Evolutionary conservation across 345 rosid species (phyloP), one percentile per base, ranked within the genome.

Genomic region (Linum lewisii): DNA sequence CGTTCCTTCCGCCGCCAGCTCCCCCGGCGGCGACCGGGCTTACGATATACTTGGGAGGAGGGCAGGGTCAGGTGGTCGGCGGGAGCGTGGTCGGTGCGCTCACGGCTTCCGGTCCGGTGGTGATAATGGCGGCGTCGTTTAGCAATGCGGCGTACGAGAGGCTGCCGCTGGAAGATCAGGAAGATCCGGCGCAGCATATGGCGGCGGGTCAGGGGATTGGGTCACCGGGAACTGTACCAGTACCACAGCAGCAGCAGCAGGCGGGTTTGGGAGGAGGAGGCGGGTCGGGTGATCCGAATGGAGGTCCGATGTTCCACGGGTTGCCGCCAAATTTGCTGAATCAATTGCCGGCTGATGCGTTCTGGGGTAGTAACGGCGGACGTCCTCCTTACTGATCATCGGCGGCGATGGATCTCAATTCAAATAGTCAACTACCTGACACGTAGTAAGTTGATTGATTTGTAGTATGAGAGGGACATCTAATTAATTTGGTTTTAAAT

Each of bases 101-200:
- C 1, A 25, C 81, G 51, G 92, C 98, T 3, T 84, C 87, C 0
- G 98, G 98, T 8, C 98, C 96, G 44, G 90, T 88, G 45, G 89
- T 91, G 61, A 71, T 91, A 58, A 88, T 91, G 95, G 96, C 96
- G 0, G 98, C 98, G 63, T 91, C 98, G 19, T 91, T 91, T 55
- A 89, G 98, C 18, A 88, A 91, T 83, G 98, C 98, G n/a, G 90
- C 96, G n/a, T 91, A 87, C 57, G 87, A 85, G 75, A 75, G 91
- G 66, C 73, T 89, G 70, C 97, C 97, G 8, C 57, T 86, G 63
- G 97, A 89, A 60, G 97, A 89, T 53, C 94, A 88, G 22, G 94
- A 85, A 58, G 57, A 57, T 15, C 69, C 68, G 29, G 68, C 58
- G 51, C 57, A 54, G 18, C 66, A 64, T 5, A 57, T 66, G 38